phyloP scores from a whole-genome alignment of 345 rosid genomes.

The Litchi chinensis region DNA sequence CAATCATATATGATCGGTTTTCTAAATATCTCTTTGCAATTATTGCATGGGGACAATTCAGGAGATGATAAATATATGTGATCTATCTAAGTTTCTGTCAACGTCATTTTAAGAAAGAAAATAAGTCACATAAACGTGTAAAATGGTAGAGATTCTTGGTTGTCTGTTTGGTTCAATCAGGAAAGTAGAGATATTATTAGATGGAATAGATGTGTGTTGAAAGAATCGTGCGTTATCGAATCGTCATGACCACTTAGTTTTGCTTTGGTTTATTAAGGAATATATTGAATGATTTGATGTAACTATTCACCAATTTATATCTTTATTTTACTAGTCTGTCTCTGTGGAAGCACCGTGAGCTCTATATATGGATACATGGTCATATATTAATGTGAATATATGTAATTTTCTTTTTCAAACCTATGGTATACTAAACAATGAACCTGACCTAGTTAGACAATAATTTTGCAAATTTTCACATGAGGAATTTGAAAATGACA shows the following conservation, averaged over 20 bases:
- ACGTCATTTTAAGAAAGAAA: constrained; percentile 8
- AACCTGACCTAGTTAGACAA: too few relatives aligned
- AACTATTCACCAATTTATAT: background rate
- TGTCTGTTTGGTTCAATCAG: background rate
- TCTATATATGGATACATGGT: background rate
- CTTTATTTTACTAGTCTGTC: background rate
- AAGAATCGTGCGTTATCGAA: background rate
- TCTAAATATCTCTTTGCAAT: background rate
- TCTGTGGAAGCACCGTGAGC: background rate
- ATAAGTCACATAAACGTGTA: background rate
- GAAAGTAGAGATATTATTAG: background rate
- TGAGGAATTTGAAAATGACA: too few relatives aligned
- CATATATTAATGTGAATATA: too few relatives aligned
- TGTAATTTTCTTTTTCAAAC: background rate
- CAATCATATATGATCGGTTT: background rate
- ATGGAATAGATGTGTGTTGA: constrained; percentile 5
- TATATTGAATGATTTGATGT: background rate
- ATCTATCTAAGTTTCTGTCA: background rate
- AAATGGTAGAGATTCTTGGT: background rate
- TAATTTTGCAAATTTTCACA: too few relatives aligned
- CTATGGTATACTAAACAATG: too few relatives aligned
- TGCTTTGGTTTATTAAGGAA: background rate
- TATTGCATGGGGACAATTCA: background rate
- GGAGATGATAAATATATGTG: background rate
- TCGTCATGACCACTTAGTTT: background rate